Base-by-base conservation (phyloP, 2,329 filamentous ascomycete species). In the Penicillium oxalicum region DNA sequence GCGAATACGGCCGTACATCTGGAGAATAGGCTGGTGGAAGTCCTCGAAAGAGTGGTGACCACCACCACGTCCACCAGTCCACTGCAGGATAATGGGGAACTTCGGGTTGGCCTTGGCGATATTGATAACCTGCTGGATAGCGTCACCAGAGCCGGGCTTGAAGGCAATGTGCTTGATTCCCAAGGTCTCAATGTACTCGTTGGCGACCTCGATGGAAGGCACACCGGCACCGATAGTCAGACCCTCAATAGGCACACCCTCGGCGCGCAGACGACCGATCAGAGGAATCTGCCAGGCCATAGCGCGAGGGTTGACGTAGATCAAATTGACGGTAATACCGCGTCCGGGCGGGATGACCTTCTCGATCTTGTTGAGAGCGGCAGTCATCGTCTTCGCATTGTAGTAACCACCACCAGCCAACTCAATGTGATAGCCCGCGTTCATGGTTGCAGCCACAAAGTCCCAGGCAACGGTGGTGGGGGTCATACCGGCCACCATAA, bases 21-120 rank as follows among this genome's bases (percentile, higher is more conserved):
- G 84, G 6, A 96, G 75, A 39, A 96, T 85, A 4, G 91, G 91
- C 63, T 91, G 84, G 70, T 95, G 91, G 78, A 96, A 95, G 69
- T 96, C 91, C 68, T 96, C 91, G 54, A 85, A 95, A 0, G 90
- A 95, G 74, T 96, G 91, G 69, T 95, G 91, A 49, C 91, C 91
- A 74, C 91, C 91, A 57, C 90, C 91, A 71, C 91, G 86, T 36
- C 91, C 91, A 65, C 91, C 91, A 51, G 91, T 96, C 91, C 91
- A 96, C 72, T 96, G 91, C 53, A 95, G 75, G 45, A 95, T 83
- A 45, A 95, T 81, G n/a, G 91, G 91, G 77, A 96, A 95, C 27
- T 81, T 84, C 2, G 91, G 90, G 68, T 95, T 93, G n/a, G 88
- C 88, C 72, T 88, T 93, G 56, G 91, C 90, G 62, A 96, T 91